Percentiles rank a stretch among this genome's conserved stretches.
phyloP scores from a whole-genome alignment of 352 stramenopile genomes.

The Phytophthora crassamura region DNA sequence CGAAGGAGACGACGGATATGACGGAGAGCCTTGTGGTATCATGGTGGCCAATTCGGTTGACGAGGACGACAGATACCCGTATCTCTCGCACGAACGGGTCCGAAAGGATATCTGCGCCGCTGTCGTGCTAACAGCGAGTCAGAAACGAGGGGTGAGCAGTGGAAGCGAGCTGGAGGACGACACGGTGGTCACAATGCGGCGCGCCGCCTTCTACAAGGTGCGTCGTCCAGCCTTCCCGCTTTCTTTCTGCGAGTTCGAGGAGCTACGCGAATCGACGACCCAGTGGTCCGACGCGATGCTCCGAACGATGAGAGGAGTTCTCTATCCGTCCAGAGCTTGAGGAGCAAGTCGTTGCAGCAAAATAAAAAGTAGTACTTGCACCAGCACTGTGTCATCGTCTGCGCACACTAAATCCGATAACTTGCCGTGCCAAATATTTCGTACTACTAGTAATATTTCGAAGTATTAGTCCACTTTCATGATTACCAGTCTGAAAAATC shows the following conservation, averaged over 20 bases:
- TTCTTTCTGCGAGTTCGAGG: conserved; percentile 15
- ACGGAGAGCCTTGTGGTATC: conserved; percentile 21
- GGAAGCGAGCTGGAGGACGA: not conserved
- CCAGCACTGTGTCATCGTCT: no score
- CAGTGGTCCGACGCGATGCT: conserved; percentile 36
- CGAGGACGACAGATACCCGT: conserved; percentile 39
- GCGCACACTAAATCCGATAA: no score
- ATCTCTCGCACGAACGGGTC: conserved; percentile 21
- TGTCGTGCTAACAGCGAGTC: conserved; percentile 28
- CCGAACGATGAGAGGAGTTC: conserved; percentile 24
- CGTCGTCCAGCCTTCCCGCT: conserved; percentile 29
- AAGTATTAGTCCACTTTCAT: no score
- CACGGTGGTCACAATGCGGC: conserved; percentile 34
- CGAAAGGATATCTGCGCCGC: conserved; percentile 37
- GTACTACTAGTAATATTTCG: no score
- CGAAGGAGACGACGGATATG: conserved; percentile 17
- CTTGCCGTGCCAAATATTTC: no score
- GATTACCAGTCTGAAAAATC: no score
- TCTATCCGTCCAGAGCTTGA: conserved; percentile 21
- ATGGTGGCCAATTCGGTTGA: conserved; percentile 35
- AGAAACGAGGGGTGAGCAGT: not conserved
- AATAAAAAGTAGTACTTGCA: conserved; percentile 6
- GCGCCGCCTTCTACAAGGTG: conserved; percentile 28
- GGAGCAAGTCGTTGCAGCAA: not conserved
- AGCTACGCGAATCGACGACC: conserved; percentile 14